These are phyloP conservation scores for Fusarium compactum DNA, from an alignment of 2,329 filamentous ascomycete genomes.

Conservation along the genomic window DNA sequence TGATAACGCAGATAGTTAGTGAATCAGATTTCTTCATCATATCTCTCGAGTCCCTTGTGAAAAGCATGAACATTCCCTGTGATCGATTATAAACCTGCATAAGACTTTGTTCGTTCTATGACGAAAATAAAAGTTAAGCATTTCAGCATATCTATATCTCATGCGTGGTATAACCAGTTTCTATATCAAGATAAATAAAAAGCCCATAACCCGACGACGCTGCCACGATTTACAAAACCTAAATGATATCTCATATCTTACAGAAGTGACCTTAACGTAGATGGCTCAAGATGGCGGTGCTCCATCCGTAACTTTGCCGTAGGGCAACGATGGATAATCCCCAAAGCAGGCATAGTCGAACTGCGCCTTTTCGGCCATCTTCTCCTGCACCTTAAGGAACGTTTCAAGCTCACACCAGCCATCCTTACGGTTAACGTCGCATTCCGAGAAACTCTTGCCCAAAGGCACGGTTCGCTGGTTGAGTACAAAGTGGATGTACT, in stretches of 20 bases:
- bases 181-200: neutral
- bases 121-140: neutral
- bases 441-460: conserved; percentile 73
- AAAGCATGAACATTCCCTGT: neutral
- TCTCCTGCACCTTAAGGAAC: conserved; percentile 72
- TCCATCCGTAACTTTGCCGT: conserved; percentile 57
- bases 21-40: conserved; percentile 35
- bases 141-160: neutral
- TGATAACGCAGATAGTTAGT: conserved; percentile 34
- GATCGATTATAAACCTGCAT: too few relatives aligned
- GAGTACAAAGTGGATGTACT: conserved; percentile 79
- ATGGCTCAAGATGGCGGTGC: conserved; percentile 45
- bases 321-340: conserved; percentile 55
- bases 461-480: conserved; percentile 81
- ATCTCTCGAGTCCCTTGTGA: neutral
- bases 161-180: neutral
- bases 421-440: conserved; percentile 71
- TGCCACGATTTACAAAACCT: neutral
- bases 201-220: neutral
- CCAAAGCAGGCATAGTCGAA: conserved; percentile 77
- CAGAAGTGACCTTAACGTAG: neutral
- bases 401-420: conserved; percentile 82
- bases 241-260: conserved; percentile 4
- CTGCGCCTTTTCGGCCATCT: conserved; percentile 67
- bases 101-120: neutral